Percentiles rank a stretch among this genome's conserved stretches.
Conservation (phyloP, 805 yeast genomes). For the Saccharomycopsis fibuligera region DNA sequence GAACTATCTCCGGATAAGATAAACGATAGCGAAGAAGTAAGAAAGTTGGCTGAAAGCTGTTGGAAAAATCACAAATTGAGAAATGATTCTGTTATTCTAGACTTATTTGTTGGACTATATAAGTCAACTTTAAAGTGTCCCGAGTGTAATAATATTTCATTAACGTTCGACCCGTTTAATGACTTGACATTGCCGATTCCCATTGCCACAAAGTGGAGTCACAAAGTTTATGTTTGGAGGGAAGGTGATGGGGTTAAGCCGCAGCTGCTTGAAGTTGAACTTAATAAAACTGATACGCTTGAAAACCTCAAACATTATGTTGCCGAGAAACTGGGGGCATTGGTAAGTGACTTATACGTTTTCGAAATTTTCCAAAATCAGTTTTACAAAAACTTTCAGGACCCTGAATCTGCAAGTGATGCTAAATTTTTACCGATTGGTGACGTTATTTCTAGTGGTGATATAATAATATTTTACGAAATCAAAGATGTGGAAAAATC, state of each 20-base stretch:
- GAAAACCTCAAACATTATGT: constrained; percentile 58
- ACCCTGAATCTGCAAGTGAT: constrained; percentile 43
- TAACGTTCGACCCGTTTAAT: constrained; percentile 91
- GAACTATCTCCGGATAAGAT: constrained; percentile 58
- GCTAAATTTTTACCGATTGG: constrained; percentile 53
- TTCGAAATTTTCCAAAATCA: constrained; percentile 61
- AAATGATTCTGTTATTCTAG: constrained; percentile 79
- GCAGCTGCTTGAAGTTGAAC: constrained; percentile 58
- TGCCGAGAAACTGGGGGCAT: constrained; percentile 34
- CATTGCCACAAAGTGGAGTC: constrained; percentile 63
- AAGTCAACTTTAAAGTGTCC: constrained; percentile 90
- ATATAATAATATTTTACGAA: constrained; percentile 63
- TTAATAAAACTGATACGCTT: constrained; percentile 58
- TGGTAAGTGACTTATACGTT: constrained; percentile 33
- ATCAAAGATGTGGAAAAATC: constrained; percentile 29
- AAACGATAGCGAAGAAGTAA: constrained; percentile 45
- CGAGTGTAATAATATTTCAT: constrained; percentile 65
- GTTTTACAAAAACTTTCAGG: constrained; percentile 65
- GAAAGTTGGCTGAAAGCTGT: constrained; percentile 61
- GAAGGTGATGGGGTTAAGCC: constrained; percentile 47
- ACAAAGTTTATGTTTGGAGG: constrained; percentile 48
- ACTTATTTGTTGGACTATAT: constrained; percentile 84
- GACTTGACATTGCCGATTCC: constrained; percentile 90
- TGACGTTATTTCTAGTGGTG: constrained; percentile 58
- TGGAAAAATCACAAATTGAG: constrained; percentile 77